Evolutionary conservation across 2,329 filamentous ascomycete species (phyloP), one percentile per base, ranked within the genome.

Genomic region (Fusarium humuli): DNA sequence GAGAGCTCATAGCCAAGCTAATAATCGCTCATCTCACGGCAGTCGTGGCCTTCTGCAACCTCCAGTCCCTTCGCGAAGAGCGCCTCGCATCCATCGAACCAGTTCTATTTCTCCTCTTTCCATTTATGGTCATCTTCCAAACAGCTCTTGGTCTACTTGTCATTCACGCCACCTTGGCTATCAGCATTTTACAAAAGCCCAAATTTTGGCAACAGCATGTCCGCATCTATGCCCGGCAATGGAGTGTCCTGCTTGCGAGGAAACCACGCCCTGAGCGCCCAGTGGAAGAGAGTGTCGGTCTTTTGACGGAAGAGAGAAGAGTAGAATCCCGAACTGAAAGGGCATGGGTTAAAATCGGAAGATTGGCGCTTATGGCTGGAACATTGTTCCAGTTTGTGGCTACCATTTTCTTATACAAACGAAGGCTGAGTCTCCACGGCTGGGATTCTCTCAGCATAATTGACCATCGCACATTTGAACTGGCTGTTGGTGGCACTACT

Each of bases 1-100:
- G 44, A 12, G 67, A 70, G 5, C 45, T 70, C 8, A n/a, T 70
- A 2, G 37, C 67, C 5, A 69, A 70, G 11, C 52, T 69, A 7
- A 27, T 67, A 3, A 20, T 69, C 14, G 61, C 67, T 1, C 66
- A 69, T 23, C 11, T 70, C 20, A 67, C 61, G 2, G 61, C 61
- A 0, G 7, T 46, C 6, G 34, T 55, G 4, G 61, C 67, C 0
- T 69, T 70, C 0, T 69, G 67, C 37, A 67, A 69, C 20, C 41
- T 57, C 10, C 57, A 62, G 6, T 62, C 56, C 3, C 29, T 63
- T 0, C 67, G 67, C 14, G 52, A 67, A 8, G 67, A 69, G 16
- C 34, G n/a, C 3, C 67, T 70, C 8, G 40, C 44, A 30, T 45
- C 57, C 1, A 55, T 70, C 4, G 67, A 70, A 2, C 67, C 67